Evolutionary conservation across 495 filamentous ascomycete genomes (phyloP).

Genomic region (Hypoxylon rickii): DNA sequence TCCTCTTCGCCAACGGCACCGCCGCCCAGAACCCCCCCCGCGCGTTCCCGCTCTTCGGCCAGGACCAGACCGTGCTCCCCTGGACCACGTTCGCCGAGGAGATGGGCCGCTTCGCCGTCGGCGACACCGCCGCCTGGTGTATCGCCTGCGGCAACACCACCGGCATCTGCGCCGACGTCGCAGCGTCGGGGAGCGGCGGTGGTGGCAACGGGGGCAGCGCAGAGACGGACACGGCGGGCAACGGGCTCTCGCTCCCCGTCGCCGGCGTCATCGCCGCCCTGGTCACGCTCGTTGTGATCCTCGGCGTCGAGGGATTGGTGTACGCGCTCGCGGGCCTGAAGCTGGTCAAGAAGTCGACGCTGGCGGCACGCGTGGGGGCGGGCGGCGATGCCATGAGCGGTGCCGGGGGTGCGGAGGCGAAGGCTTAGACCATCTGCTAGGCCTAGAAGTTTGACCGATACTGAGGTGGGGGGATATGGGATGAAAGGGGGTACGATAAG

Average conservation of each 20-base stretch:
- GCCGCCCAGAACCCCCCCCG: slow-evolving; percentile 42
- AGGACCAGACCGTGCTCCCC: slow-evolving; percentile 53
- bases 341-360: slow-evolving; percentile 41
- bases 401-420: slow-evolving; percentile 7
- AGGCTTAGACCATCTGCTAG: slow-evolving; percentile 4
- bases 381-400: background rate
- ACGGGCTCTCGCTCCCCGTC: slow-evolving; percentile 50
- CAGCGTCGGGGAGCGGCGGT: slow-evolving; percentile 6
- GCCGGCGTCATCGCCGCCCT: slow-evolving; percentile 59
- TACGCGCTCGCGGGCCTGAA: slow-evolving; percentile 42
- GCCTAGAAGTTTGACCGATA: background rate
- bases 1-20: slow-evolving; percentile 78
- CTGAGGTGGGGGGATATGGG: background rate
- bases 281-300: slow-evolving; percentile 51
- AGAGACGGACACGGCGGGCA: slow-evolving; percentile 6
- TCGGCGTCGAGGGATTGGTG: slow-evolving; percentile 47
- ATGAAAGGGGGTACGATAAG: background rate
- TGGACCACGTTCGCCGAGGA: slow-evolving; percentile 66
- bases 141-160: slow-evolving; percentile 63
- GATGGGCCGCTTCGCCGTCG: slow-evolving; percentile 65
- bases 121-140: slow-evolving; percentile 70
- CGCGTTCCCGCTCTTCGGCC: slow-evolving; percentile 71
- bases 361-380: slow-evolving; percentile 17
- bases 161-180: slow-evolving; percentile 59
- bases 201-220: slow-evolving; percentile 1